Conservation (phyloP, 2,329 filamentous ascomycete species). For the Neophaeococcomyces mojaviensis region DNA sequence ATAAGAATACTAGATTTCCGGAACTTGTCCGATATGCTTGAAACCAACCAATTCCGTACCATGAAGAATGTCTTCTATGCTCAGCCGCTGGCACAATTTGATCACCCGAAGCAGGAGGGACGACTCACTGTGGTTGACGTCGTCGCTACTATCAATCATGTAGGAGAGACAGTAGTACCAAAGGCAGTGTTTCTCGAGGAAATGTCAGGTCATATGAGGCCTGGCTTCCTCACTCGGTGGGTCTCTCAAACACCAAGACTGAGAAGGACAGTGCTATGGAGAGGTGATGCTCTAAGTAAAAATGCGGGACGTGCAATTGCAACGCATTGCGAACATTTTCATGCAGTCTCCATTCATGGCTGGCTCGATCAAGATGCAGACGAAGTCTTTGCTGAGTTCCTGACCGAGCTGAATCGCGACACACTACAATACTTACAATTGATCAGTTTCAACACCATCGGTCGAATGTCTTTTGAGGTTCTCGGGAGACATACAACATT, state of each 20-base stretch:
- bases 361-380: conserved; percentile 46
- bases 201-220: conserved; percentile 44
- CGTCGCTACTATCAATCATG: conserved; percentile 30
- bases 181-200: conserved; percentile 50
- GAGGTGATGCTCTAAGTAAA: conserved; percentile 52
- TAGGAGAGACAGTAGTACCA: conserved; percentile 36
- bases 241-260: conserved; percentile 52
- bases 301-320: conserved; percentile 49
- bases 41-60: conserved; percentile 52
- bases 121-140: conserved; percentile 16
- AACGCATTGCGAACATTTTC: conserved; percentile 54
- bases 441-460: conserved; percentile 49
- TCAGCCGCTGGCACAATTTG: conserved; percentile 31
- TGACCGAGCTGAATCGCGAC: conserved; percentile 49
- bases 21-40: conserved; percentile 53
- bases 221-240: conserved; percentile 43
- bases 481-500: conserved; percentile 47
- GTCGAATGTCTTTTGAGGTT: conserved; percentile 47
- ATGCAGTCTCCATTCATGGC: conserved; percentile 51
- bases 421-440: conserved; percentile 53
- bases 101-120: conserved; percentile 16
- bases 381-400: conserved; percentile 50
- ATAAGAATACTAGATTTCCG: conserved; percentile 57
- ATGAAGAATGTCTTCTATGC: conserved; percentile 51
- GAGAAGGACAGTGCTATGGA: conserved; percentile 52